phyloP scores from a whole-genome alignment of 2,329 filamentous ascomycete species.

The Saccharata proteae region DNA sequence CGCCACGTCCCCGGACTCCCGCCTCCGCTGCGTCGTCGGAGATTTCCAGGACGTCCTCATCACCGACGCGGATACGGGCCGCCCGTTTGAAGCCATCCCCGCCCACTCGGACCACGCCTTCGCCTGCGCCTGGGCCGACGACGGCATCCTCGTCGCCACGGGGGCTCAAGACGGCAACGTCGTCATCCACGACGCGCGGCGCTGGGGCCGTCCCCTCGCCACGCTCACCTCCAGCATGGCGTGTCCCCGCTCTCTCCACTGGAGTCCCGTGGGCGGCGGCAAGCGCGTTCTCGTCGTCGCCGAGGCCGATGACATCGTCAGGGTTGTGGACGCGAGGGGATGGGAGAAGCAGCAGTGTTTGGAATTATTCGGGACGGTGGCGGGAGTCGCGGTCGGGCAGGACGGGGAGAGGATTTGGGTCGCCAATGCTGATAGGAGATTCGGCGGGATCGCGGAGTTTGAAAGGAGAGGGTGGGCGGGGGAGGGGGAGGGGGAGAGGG shows the following conservation, averaged over 20 bases:
- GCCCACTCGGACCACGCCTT: conserved; percentile 63
- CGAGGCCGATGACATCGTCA: conserved; percentile 64
- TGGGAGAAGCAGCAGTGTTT: conserved; percentile 56
- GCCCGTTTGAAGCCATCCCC: conserved; percentile 42
- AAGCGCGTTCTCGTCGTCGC: conserved; percentile 56
- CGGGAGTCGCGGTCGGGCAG: conserved; percentile 53
- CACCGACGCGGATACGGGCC: conserved; percentile 54
- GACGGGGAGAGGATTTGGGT: conserved; percentile 57
- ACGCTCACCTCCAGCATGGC: conserved; percentile 55
- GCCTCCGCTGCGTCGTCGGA: conserved; percentile 61
- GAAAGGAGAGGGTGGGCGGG: conserved; percentile 34
- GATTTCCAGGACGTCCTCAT: conserved; percentile 56
- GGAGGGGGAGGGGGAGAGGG: conserved; percentile 4
- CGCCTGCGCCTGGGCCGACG: conserved; percentile 67
- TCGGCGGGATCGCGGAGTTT: conserved; percentile 56
- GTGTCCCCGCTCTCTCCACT: conserved; percentile 55
- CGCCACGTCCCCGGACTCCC: conserved; percentile 57
- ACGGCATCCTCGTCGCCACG: conserved; percentile 65
- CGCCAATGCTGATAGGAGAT: conserved; percentile 51
- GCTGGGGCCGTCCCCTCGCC: conserved; percentile 45
- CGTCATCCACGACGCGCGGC: conserved; percentile 65
- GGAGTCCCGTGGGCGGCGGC: conserved; percentile 59
- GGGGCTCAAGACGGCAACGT: conserved; percentile 64
- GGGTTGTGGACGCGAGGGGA: conserved; percentile 54
- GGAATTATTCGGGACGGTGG: conserved; percentile 65